These are phyloP conservation scores for Beta vulgaris DNA, from an alignment of 148 eudicot genomes.

Conservation along the genomic window DNA sequence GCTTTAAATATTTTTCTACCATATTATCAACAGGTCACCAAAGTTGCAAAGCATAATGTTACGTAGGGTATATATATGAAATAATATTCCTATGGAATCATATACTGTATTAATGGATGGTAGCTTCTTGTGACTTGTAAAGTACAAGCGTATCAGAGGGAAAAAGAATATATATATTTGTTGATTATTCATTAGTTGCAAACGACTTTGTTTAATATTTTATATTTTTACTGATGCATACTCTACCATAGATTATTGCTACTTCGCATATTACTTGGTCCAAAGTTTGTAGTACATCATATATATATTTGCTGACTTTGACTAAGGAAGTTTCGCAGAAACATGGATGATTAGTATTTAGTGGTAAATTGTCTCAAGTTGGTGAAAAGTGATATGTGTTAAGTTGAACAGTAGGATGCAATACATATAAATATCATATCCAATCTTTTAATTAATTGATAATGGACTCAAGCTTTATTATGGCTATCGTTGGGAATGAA, in stretches of 20 bases:
- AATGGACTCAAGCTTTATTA: too few relatives aligned
- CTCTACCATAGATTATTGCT: neutral
- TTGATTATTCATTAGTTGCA: neutral
- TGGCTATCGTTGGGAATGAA: too few relatives aligned
- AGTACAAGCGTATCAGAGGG: too few relatives aligned
- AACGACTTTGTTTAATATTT: neutral
- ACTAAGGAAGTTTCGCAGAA: constrained; percentile 32
- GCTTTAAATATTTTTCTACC: too few relatives aligned
- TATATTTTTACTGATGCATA: neutral
- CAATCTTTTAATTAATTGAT: neutral
- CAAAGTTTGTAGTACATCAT: neutral
- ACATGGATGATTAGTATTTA: neutral
- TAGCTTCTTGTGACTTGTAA: neutral
- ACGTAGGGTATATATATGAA: too few relatives aligned
- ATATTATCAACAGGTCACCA: too few relatives aligned
- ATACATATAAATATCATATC: neutral
- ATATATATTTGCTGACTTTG: constrained; percentile 12
- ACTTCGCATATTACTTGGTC: constrained; percentile 4
- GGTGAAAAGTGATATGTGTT: neutral
- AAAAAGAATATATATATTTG: too few relatives aligned
- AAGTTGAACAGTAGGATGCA: neutral
- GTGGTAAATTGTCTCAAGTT: neutral
- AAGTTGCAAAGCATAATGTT: too few relatives aligned
- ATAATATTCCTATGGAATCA: too few relatives aligned
- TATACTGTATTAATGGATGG: neutral